Evolutionary conservation across 129 eudicot genomes (phyloP).

Genomic region (Flaveria robusta): DNA sequence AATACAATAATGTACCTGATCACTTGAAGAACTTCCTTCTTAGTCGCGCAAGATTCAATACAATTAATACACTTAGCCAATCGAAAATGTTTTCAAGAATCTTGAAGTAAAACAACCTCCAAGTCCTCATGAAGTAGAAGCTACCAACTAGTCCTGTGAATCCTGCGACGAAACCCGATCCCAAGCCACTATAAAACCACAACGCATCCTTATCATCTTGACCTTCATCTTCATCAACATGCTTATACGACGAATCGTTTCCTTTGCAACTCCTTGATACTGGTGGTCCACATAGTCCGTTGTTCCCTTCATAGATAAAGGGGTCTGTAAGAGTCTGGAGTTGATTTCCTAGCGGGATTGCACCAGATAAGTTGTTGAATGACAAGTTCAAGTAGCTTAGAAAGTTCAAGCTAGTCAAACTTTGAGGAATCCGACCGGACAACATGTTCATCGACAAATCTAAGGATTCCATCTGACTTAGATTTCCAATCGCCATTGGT

Average conservation of each 20-base stretch:
- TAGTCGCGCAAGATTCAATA: not conserved
- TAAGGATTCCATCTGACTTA: not conserved
- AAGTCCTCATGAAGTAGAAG: not conserved
- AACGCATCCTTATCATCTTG: not conserved
- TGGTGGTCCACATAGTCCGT: not conserved
- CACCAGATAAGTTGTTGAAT: not conserved
- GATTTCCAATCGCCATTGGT: not conserved
- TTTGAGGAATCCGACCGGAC: not conserved
- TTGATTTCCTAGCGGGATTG: conserved; percentile 2
- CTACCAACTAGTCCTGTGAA: not conserved
- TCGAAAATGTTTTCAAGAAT: not conserved
- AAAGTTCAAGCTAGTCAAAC: not conserved
- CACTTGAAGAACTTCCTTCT: not conserved
- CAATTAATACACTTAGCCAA: not conserved
- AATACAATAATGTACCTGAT: too few relatives aligned
- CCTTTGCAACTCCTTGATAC: not conserved
- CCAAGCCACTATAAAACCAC: not conserved
- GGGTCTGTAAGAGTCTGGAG: not conserved
- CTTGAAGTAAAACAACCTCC: not conserved
- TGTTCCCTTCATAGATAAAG: not conserved
- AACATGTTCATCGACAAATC: not conserved
- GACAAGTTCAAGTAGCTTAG: conserved; percentile 10
- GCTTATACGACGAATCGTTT: not conserved
- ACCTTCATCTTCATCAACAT: not conserved
- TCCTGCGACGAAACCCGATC: not conserved